These are phyloP conservation scores for Colletotrichum endophyticum DNA, from an alignment of 2,329 filamentous ascomycete genomes.

Conservation along the genomic window DNA sequence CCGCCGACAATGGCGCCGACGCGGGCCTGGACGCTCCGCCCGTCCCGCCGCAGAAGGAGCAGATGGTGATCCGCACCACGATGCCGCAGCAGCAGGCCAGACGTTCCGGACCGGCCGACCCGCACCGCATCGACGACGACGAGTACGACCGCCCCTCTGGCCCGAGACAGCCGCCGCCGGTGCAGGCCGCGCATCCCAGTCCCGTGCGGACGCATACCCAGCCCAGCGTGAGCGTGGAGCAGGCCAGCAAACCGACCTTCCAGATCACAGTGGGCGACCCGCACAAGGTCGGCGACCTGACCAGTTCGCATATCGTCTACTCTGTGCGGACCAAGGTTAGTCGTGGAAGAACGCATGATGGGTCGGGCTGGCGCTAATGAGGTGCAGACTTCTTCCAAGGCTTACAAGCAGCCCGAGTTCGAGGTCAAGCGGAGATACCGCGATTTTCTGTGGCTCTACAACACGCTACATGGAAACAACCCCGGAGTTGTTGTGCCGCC, in stretches of 20 bases:
- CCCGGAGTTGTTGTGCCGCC: constrained; percentile 94
- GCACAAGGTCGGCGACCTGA: constrained; percentile 96
- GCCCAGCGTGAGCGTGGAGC: constrained; percentile 89
- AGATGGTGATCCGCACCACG: constrained; percentile 63
- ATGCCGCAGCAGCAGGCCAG: constrained; percentile 52
- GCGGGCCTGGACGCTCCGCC: constrained; percentile 61
- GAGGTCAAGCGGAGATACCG: constrained; percentile 92
- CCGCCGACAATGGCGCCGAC: constrained; percentile 48
- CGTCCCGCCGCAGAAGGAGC: constrained; percentile 72
- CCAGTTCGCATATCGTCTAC: constrained; percentile 97
- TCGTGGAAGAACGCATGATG: background rate
- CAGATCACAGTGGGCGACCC: constrained; percentile 93
- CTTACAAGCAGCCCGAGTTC: constrained; percentile 91
- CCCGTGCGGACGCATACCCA: constrained; percentile 57
- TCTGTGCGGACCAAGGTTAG: constrained; percentile 88
- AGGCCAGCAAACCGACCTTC: constrained; percentile 91
- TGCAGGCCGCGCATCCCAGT: constrained; percentile 61
- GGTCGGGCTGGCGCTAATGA: constrained; percentile 20
- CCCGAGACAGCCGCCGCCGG: constrained; percentile 70
- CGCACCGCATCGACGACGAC: constrained; percentile 73
- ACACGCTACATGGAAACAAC: constrained; percentile 90
- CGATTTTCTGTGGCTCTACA: constrained; percentile 98
- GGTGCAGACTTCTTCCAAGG: constrained; percentile 86
- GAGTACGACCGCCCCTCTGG: constrained; percentile 51
- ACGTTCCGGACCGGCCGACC: constrained; percentile 53